phyloP scores from a whole-genome alignment of 1,284 basidiomycete genomes.

The Cerrena zonata region DNA sequence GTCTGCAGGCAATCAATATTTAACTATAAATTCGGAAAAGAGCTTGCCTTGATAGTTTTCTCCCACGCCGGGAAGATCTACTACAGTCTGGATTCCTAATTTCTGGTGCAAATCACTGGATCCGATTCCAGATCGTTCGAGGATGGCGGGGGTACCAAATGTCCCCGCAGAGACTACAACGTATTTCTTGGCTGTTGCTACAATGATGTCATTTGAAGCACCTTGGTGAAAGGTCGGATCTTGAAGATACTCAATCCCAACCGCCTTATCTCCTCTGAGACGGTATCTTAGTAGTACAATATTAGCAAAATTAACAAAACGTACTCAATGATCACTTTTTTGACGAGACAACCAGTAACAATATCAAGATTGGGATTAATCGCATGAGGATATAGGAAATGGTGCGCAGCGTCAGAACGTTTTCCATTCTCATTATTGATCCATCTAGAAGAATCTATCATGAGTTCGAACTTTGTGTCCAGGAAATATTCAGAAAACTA shows the following conservation, averaged over 20 bases:
- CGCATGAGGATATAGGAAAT: conserved; percentile 49
- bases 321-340: conserved; percentile 24
- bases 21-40: neutral
- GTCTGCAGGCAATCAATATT: conserved; percentile 30
- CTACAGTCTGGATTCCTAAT: conserved; percentile 12
- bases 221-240: conserved; percentile 28
- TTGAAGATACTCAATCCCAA: conserved; percentile 51
- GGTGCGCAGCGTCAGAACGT: conserved; percentile 53
- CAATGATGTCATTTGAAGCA: conserved; percentile 14
- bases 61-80: conserved; percentile 14
- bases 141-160: conserved; percentile 7
- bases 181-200: conserved; percentile 36
- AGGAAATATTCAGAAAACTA: neutral
- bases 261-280: conserved; percentile 32
- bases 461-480: neutral
- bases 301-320: too few species aligned
- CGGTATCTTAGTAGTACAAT: too few species aligned
- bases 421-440: conserved; percentile 45
- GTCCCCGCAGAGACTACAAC: conserved; percentile 37
- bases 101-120: conserved; percentile 9
- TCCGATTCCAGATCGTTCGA: conserved; percentile 19
- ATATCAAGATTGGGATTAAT: conserved; percentile 20
- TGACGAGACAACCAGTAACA: conserved; percentile 22
- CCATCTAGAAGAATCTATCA: conserved; percentile 32
- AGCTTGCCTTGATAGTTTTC: conserved; percentile 32